A percentile compares a stretch with the other conserved stretches of the same genome.
phyloP scores from a whole-genome alignment of 345 rosid species.

The Rhodamnia rubescens region DNA sequence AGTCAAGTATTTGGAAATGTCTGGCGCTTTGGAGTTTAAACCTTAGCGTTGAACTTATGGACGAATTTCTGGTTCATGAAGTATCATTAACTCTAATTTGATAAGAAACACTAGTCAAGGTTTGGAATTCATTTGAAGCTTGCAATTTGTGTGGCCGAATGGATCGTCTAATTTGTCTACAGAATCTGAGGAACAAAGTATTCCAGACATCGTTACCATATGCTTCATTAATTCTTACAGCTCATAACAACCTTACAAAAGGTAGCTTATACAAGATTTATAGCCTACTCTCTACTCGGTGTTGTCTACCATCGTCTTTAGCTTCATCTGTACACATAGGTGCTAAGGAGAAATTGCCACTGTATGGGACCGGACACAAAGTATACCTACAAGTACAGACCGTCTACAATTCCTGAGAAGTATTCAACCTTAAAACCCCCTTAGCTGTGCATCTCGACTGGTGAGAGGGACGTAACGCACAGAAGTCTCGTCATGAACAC shows the following conservation, averaged over 20 bases:
- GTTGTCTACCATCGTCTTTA: neutral
- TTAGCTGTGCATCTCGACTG: conserved; percentile 66
- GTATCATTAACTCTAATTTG: neutral
- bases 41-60: neutral
- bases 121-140: neutral
- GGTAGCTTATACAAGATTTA: neutral
- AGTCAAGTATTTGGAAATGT: neutral
- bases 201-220: neutral
- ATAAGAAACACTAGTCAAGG: neutral
- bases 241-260: neutral
- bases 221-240: neutral
- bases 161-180: neutral
- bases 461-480: conserved; percentile 93
- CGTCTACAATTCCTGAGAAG: neutral
- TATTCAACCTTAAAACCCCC: conserved; percentile 2
- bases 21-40: neutral
- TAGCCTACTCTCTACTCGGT: neutral
- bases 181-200: neutral
- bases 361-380: neutral
- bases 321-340: neutral
- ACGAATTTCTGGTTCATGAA: neutral
- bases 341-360: neutral
- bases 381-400: neutral
- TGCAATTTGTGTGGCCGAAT: neutral
- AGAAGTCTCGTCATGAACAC: conserved; percentile 44